A percentile compares a stretch with the other conserved stretches of the same genome.
These are phyloP conservation scores for Inga laurina DNA, from an alignment of 306 rosid species.

Conservation along the genomic window DNA sequence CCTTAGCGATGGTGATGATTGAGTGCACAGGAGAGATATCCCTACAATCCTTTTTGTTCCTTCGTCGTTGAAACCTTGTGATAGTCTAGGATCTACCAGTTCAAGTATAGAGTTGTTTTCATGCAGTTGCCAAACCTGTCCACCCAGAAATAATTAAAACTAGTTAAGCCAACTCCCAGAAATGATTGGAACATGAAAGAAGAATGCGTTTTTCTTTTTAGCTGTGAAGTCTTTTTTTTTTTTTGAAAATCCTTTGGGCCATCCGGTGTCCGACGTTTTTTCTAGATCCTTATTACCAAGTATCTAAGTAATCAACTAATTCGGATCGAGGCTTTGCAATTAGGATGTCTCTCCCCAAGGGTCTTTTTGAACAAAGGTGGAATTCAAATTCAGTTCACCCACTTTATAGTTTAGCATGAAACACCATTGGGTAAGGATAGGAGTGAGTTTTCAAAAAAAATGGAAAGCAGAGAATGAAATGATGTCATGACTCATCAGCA, in stretches of 20 bases:
- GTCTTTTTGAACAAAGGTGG: no score
- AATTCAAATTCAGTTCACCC: no score
- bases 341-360: no score
- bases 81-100: conserved; percentile 52
- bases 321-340: no score
- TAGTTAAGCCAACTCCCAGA: neutral
- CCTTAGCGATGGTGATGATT: conserved; percentile 55
- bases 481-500: neutral
- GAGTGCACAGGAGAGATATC: conserved; percentile 65
- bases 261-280: no score
- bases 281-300: no score
- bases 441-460: neutral
- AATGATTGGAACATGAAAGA: neutral
- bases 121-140: conserved; percentile 73
- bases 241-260: no score
- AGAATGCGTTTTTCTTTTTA: neutral
- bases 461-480: neutral
- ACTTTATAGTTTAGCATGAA: no score
- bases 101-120: conserved; percentile 46
- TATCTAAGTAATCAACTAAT: no score
- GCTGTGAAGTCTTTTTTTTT: neutral
- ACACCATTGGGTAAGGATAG: neutral
- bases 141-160: neutral
- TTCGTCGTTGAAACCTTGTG: conserved; percentile 42
- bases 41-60: conserved; percentile 54